Evolutionary conservation across 2,329 filamentous ascomycete species (phyloP).

Genomic region (Cladophialophora psammophila): DNA sequence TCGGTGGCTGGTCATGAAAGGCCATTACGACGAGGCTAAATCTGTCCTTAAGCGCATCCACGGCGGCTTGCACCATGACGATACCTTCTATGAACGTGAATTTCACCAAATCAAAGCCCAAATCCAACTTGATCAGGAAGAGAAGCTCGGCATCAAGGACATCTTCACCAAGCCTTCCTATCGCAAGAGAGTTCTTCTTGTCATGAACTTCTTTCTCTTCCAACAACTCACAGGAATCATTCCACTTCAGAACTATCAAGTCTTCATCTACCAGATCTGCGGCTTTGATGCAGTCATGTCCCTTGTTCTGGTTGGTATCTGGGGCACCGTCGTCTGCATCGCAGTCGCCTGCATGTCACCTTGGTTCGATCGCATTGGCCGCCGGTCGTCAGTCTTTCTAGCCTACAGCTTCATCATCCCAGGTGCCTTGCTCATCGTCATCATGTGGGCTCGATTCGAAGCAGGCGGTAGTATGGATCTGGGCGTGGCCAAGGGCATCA

Average conservation of each 20-base stretch:
- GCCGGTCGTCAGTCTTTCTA: not conserved
- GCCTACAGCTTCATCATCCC: slow-evolving; percentile 14
- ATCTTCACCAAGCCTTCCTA: slow-evolving; percentile 17
- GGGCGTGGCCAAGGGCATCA: slow-evolving; percentile 11
- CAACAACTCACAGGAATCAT: not conserved
- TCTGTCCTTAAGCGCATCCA: slow-evolving; percentile 18
- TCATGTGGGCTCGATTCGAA: slow-evolving; percentile 18
- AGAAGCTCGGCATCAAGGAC: slow-evolving; percentile 12
- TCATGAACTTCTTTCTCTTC: slow-evolving; percentile 12
- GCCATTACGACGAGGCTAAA: slow-evolving; percentile 13
- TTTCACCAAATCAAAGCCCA: slow-evolving; percentile 25
- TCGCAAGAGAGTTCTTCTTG: slow-evolving; percentile 6
- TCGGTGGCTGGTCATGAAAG: slow-evolving; percentile 12
- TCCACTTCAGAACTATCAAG: not conserved
- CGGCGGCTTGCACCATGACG: not conserved
- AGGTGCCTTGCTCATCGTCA: not conserved
- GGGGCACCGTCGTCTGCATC: slow-evolving; percentile 1
- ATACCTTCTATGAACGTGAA: slow-evolving; percentile 17
- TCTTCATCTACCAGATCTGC: not conserved
- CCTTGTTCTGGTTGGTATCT: not conserved
- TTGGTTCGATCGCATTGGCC: slow-evolving; percentile 8
- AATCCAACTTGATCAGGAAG: slow-evolving; percentile 16
- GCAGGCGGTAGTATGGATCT: not conserved
- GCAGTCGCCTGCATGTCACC: slow-evolving; percentile 3
- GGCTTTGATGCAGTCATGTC: not conserved